Base-by-base conservation (phyloP, 306 rosid genomes). In the Castanea crenata region DNA sequence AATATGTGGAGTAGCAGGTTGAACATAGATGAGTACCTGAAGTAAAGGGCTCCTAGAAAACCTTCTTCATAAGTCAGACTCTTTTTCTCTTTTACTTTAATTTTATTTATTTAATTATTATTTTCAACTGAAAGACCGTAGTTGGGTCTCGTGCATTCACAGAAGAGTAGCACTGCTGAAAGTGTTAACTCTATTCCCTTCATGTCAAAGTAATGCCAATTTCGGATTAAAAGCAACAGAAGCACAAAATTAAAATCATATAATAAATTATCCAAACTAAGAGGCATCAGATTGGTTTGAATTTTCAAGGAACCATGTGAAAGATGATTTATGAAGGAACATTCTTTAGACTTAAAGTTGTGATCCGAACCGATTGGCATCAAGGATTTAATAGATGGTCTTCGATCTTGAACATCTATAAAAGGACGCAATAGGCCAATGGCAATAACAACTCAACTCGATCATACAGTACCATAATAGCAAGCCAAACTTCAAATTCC, bases 251-350 rank as follows among this genome's bases (percentile, higher is more conserved):
- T 5, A 63, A 70, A 70, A 8, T 55, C 21, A 16, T 27, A 51
- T 20, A 8, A 70, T 2, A 31, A 56, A 6, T 16, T 7, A 78
- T 35, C 41, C 41, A 35, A 35, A 35, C 8, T 35, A 51, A 61
- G 49, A 19, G 21, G 38, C 75, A 56, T 79, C 20, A 52, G 23
- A 35, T 35, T 54, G 15, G 23, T 63, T 71, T 74, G 41, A 35
- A 69, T 57, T 76, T 20, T 68, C 1, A 82, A 86, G 78, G 54
- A 74, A 77, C 81, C 83, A 83, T 65, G 81, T 69, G 83, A 84
- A 57, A 78, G 80, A 62, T 62, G 56, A 11, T 52, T 69, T 62
- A 65, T 38, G 8, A 35, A 35, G 41, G 41, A 35, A 35, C 2
- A 35, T 6, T 35, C 41, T 35, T 35, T 35, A 35, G 41, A 35